These are phyloP conservation scores for Eucalyptus decipiens DNA, from an alignment of 345 rosid genomes.

Conservation along the genomic window DNA sequence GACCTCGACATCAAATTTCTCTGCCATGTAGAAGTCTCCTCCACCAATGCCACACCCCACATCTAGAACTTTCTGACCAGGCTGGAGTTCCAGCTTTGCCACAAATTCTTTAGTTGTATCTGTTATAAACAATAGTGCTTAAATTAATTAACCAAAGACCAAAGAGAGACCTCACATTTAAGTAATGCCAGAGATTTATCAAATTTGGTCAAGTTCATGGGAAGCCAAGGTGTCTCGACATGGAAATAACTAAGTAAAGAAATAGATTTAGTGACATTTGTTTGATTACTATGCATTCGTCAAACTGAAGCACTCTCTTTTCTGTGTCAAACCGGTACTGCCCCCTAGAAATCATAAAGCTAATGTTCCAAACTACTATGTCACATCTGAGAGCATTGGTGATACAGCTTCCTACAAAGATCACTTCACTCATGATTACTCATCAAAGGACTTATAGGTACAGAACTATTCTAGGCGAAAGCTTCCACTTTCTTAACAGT, in stretches of 20 bases:
- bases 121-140: constrained; percentile 1
- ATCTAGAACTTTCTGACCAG: constrained; percentile 93
- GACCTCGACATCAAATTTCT: constrained; percentile 76
- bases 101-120: constrained; percentile 98
- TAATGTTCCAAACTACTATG: background rate
- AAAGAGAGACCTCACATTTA: background rate
- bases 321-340: background rate
- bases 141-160: background rate
- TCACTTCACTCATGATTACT: background rate
- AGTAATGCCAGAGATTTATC: background rate
- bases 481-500: background rate
- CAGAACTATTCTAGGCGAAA: background rate
- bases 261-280: background rate
- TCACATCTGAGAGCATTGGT: background rate
- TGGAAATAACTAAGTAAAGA: background rate
- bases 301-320: background rate
- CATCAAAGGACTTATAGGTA: background rate
- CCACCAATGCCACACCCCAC: constrained; percentile 99
- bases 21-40: constrained; percentile 99
- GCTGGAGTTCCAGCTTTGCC: constrained; percentile 68
- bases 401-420: background rate
- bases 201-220: background rate
- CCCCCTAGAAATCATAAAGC: background rate
- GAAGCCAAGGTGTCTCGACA: background rate
- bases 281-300: background rate